phyloP scores from a whole-genome alignment of 192 early-diverging fungal genomes.

The Umbelopsis vinacea region DNA sequence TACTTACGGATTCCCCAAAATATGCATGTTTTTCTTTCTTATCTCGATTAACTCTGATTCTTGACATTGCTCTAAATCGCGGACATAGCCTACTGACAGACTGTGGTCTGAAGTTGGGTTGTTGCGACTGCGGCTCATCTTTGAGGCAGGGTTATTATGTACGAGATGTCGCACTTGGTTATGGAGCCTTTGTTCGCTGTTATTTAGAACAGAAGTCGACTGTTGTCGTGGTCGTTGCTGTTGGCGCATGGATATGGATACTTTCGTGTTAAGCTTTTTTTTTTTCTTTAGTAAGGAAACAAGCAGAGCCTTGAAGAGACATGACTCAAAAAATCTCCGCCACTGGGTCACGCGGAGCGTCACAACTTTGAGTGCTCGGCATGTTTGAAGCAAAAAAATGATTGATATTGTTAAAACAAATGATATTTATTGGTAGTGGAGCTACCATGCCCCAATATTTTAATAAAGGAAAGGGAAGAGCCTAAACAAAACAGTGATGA shows the following conservation, averaged over 20 bases:
- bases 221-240: constrained; percentile 6
- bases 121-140: constrained; percentile 15
- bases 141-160: constrained; percentile 11
- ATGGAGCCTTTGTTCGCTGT: constrained; percentile 3
- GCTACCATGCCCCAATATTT: not conserved
- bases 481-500: not conserved
- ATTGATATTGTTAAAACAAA: not conserved
- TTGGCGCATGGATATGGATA: not conserved
- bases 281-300: constrained; percentile 14
- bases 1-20: not conserved
- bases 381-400: not conserved
- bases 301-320: constrained; percentile 1
- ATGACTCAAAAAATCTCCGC: constrained; percentile 19
- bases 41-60: constrained; percentile 11
- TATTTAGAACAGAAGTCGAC: constrained; percentile 9
- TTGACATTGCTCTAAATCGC: constrained; percentile 13
- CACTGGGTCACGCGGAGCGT: constrained; percentile 16
- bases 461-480: constrained; percentile 11
- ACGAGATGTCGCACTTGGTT: constrained; percentile 18
- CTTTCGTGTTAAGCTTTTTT: not conserved
- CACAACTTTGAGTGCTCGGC: not conserved
- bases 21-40: not conserved
- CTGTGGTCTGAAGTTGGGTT: constrained; percentile 6
- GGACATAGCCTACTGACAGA: not conserved
- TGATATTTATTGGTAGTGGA: not conserved